phyloP scores from a whole-genome alignment of 2,329 filamentous ascomycete genomes.

The Tolypocladium pustulatum region DNA sequence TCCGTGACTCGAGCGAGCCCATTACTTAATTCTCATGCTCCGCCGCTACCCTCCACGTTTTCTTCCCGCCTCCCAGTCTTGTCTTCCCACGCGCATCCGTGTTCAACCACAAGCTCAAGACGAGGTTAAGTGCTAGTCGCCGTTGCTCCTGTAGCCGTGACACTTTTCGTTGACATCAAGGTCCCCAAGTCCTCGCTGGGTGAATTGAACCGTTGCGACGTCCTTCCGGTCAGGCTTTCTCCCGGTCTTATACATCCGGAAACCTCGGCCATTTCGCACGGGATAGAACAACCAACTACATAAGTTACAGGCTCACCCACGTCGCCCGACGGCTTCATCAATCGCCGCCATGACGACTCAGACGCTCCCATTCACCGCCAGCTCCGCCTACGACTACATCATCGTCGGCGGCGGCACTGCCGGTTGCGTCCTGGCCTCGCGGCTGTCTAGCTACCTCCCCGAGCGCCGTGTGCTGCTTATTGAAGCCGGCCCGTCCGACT shows the following conservation, averaged over 20 bases:
- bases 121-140: not conserved
- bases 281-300: not conserved
- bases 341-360: slow-evolving; percentile 50
- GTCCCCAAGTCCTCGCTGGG: not conserved
- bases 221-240: not conserved
- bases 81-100: not conserved
- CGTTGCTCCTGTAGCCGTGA: not conserved
- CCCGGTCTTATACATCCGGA: not conserved
- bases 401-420: slow-evolving; percentile 79
- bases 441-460: slow-evolving; percentile 73
- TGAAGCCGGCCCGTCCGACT: slow-evolving; percentile 83
- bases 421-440: slow-evolving; percentile 73
- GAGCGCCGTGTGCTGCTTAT: slow-evolving; percentile 73
- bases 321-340: not conserved
- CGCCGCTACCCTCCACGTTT: not conserved
- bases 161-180: not conserved
- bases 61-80: not conserved
- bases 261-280: not conserved
- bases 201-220: not conserved
- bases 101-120: not conserved
- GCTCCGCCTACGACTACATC: slow-evolving; percentile 69
- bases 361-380: slow-evolving; percentile 51
- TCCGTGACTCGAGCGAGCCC: not conserved
- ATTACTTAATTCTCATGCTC: not conserved
- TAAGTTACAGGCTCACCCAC: not conserved